Base-by-base conservation (phyloP, 805 yeast genomes). In the Cyberlindnera saturnus region DNA sequence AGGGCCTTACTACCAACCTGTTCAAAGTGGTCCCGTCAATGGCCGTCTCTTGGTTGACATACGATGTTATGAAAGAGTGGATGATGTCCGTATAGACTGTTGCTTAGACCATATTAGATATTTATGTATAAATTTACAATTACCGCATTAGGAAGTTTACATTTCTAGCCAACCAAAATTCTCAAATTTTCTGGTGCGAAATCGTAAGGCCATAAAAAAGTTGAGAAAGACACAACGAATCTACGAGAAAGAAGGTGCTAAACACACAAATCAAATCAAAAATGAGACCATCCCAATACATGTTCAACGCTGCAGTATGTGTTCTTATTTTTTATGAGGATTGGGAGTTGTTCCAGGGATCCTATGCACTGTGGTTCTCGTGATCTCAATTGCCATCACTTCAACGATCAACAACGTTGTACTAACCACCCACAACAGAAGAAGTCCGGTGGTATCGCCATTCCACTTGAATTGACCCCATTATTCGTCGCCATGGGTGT, bases 11-110 rank as follows among this genome's bases (percentile, higher is more conserved):
- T 3, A 93, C 95, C 1, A 88, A 88, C 58, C 70, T 87, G 60
- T 82, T 86, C 70, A 91, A 90, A 60, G 93, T 91, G 4, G 85
- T 88, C 38, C 97, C 98, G 0, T 81, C 93, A 13, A 91, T 93
- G 90, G 98, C 98, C 4, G 88, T 90, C 15, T 87, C 91, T 47
- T 91, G 97, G 96, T 70, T 89, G 53, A 79, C 86, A 48, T 82
- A 79, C 61, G 98, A 95, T 51, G 64, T 82, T 29, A 70, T 86
- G 40, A 78, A 81, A 53, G 85, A 77, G 17, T 42, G 49, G 18
- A 38, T 65, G 44, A 45, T 53, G 37, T 43, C 29, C 3, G 38
- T n/a, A 35, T 30, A 36, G 32, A 32, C 14, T 11, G 18, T 6
- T 9, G 28, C 35, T 15, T 16, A 35, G n/a, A 30, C 13, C 39